phyloP scores from a whole-genome alignment of 2,329 filamentous ascomycete genomes.

The Diaporthe caulivora region DNA sequence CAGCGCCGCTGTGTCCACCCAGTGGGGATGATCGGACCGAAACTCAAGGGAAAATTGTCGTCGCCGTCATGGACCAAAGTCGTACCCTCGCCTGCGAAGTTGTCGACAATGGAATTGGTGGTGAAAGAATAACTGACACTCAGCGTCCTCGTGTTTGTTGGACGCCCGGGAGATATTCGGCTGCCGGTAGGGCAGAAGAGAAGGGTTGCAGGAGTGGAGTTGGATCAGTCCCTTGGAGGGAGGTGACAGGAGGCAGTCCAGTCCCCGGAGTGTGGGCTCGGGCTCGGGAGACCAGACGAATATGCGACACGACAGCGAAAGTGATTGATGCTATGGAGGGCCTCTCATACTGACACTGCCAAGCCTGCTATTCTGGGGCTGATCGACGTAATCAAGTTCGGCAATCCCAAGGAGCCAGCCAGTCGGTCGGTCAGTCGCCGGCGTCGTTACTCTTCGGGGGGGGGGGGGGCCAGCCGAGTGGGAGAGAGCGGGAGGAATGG shows the following conservation, averaged over 20 bases:
- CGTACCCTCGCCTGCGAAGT: slow-evolving; percentile 51
- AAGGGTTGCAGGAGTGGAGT: slow-evolving; percentile 13
- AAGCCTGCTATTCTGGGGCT: slow-evolving; percentile 31
- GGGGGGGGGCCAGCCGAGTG: not conserved
- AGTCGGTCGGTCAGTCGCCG: not conserved
- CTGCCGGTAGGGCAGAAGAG: slow-evolving; percentile 27
- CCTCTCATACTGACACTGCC: slow-evolving; percentile 34
- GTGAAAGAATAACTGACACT: slow-evolving; percentile 30
- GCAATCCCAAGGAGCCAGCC: not conserved
- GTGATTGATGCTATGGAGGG: slow-evolving; percentile 37
- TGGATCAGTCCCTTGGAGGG: slow-evolving; percentile 9
- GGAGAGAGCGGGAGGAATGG: slow-evolving; percentile 11
- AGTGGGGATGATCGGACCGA: slow-evolving; percentile 30
- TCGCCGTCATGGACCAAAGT: slow-evolving; percentile 47
- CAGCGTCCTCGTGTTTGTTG: slow-evolving; percentile 23
- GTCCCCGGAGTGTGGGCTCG: not conserved
- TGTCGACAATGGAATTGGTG: slow-evolving; percentile 46
- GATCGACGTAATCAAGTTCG: slow-evolving; percentile 24
- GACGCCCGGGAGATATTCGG: slow-evolving; percentile 26
- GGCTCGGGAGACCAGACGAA: slow-evolving; percentile 35
- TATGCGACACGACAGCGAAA: slow-evolving; percentile 31
- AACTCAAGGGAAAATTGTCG: slow-evolving; percentile 25
- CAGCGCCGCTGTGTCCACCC: slow-evolving; percentile 32
- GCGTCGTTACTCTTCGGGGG: not conserved
- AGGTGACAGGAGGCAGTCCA: slow-evolving; percentile 8